phyloP scores from a whole-genome alignment of 169 alveolate genomes.

The Eimeria zaria region DNA sequence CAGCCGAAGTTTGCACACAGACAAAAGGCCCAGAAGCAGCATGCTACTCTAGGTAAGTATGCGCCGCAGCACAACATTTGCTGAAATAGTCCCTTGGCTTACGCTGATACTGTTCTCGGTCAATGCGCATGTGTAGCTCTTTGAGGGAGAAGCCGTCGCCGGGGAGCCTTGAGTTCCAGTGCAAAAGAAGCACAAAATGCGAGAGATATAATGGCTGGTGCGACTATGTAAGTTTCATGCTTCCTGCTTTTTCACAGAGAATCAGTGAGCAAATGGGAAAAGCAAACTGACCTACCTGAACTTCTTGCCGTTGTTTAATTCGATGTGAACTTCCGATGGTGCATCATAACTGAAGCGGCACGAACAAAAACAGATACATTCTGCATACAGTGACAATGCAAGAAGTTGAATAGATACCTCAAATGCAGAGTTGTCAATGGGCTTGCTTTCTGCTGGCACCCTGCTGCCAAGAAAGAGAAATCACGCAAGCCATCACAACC shows the following conservation, averaged over 20 bases:
- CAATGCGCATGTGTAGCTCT: conserved; percentile 76
- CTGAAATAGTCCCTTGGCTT: not conserved
- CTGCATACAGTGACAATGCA: not conserved
- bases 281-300: not conserved
- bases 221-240: not conserved
- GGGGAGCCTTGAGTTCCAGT: conserved; percentile 8
- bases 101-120: conserved; percentile 73
- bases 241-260: not conserved
- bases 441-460: not conserved
- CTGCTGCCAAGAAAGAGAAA: not conserved
- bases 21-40: not conserved
- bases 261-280: not conserved
- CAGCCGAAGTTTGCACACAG: not conserved
- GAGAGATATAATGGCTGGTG: not conserved
- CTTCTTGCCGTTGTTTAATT: conserved; percentile 53
- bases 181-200: not conserved
- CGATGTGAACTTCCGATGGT: conserved; percentile 61
- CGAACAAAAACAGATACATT: too few relatives aligned
- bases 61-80: not conserved
- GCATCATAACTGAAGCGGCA: conserved; percentile 40
- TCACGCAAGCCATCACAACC: not conserved
- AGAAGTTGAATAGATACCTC: too few relatives aligned
- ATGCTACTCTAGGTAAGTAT: not conserved
- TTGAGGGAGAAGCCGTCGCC: conserved; percentile 45
- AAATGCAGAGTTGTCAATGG: not conserved